Evolutionary conservation across 148 eudicot species (phyloP), one percentile per base, ranked within the genome.

Genomic region (Vaccinium myrtillus): DNA sequence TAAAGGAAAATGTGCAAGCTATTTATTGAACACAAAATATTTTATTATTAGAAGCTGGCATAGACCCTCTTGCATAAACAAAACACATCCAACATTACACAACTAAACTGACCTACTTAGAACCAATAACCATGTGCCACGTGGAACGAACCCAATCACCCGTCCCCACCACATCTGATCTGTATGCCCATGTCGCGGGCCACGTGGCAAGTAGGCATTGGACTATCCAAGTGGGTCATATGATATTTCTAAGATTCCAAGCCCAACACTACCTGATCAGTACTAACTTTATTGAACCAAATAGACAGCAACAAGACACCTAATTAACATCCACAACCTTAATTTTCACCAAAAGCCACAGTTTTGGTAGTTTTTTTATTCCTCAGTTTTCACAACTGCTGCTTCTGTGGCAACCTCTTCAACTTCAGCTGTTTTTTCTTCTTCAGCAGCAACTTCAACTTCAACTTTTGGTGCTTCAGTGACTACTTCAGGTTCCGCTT

Each of bases 311-410:
- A 16, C 3, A 54, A 30, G 77, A 36, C 36, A 69, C 19, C 74
- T 18, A 43, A 0, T 43, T 43, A 71, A 71, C 75, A 48, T 25
- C 27, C 55, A 46, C 43, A 39, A 39, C 36, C 71, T 36, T 30
- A 58, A 61, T 46, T 10, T 49, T 30, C 48, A 53, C 61, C 30
- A 49, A 5, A 5, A 19, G 21, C 30, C 79, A 51, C 48, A 51
- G 8, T 25, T 9, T 18, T 27, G 23, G 25, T 27, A 16, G 48
- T 21, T 55, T 30, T 4, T 13, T 59, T 53, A 75, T 71, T 77
- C 87, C 30, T 77, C 77, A 27, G 85, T 54, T 23, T 54, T 83
- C 53, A 48, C 88, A 83, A 27, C 83, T 58, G 84, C 25, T 30
- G 36, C 82, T 76, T 85, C 84, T 36, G 78, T 39, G 43, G 18